Evolutionary conservation across 1,139 yeast species (phyloP), one percentile per base, ranked within the genome.

Genomic region (Ashbya aceris): DNA sequence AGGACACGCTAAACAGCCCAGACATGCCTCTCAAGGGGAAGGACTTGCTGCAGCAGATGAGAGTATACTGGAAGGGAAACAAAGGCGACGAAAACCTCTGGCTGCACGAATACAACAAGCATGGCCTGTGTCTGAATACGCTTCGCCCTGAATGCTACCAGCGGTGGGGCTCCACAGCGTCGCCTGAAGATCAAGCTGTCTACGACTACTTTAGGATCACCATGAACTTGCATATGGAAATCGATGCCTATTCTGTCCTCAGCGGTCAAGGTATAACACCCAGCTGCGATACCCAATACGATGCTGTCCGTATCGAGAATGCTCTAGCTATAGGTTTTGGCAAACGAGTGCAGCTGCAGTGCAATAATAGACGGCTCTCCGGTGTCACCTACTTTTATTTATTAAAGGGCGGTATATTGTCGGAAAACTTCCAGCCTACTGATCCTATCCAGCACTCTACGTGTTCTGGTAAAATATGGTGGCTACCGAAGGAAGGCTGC

Each of bases 21-120:
- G 43, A 44, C 11, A 39, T 51, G 36, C 48, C 49, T 33, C 71
- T 77, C 46, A 65, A 68, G 36, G 79, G 77, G 42, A 53, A 60
- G 13, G 75, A 67, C 4, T 68, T 91, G 42, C 68, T 80, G 39
- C 61, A 66, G 2, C 72, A 73, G 45, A 78, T 91, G 86, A 56
- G 67, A 13, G 53, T 54, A 17, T 64, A 71, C 41, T 91, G 97
- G 97, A 83, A 83, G 61, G 75, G 72, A 61, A 77, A 77, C 45
- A 91, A 93, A 1, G 58, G 73, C 46, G 96, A 87, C 58, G 85
- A 78, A 47, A 65, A 73, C 17, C 68, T 91, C 43, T 91, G 98
- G 97, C 71, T 77, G 27, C 97, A 91, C 61, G 98, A 91, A 64
- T 91, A 76, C 70, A 89, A 89, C 67, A 91, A 91, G 62, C 98